phyloP scores from a whole-genome alignment of 805 yeast species.

The Lipomyces yamanashiensis region DNA sequence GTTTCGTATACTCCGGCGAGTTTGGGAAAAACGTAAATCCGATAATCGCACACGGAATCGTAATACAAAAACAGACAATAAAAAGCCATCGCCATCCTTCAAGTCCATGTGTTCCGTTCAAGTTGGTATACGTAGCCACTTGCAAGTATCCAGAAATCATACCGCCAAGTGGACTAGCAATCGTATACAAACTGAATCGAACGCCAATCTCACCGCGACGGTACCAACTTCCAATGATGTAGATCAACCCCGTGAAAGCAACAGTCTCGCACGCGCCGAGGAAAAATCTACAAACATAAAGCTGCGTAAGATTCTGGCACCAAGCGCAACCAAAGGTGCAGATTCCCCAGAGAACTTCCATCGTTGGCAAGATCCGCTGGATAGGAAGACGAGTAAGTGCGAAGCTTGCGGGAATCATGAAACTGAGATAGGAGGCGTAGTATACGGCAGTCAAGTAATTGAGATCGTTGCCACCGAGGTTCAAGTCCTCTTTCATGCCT shows the following conservation, averaged over 20 bases:
- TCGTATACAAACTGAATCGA: slow-evolving; percentile 50
- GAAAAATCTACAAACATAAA: slow-evolving; percentile 67
- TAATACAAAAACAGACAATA: slow-evolving; percentile 57
- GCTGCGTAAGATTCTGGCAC: slow-evolving; percentile 45
- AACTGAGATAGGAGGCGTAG: slow-evolving; percentile 43
- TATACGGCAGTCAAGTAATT: slow-evolving; percentile 42
- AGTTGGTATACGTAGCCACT: slow-evolving; percentile 52
- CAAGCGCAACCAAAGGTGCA: slow-evolving; percentile 61
- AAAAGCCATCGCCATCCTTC: slow-evolving; percentile 72
- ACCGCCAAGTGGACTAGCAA: slow-evolving; percentile 49
- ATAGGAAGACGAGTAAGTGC: slow-evolving; percentile 46
- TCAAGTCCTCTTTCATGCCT: slow-evolving; percentile 58
- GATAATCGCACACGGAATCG: slow-evolving; percentile 47
- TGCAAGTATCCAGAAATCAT: slow-evolving; percentile 58
- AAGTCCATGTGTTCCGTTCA: slow-evolving; percentile 53
- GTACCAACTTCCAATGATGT: slow-evolving; percentile 58
- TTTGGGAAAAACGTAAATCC: slow-evolving; percentile 57
- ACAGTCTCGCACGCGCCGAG: slow-evolving; percentile 74
- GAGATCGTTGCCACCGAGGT: slow-evolving; percentile 53
- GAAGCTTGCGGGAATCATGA: slow-evolving; percentile 45
- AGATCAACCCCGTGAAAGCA: slow-evolving; percentile 56
- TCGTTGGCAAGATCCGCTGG: slow-evolving; percentile 42
- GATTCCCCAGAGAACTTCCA: slow-evolving; percentile 61
- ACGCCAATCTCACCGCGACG: slow-evolving; percentile 57
- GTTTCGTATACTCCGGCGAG: slow-evolving; percentile 51